Evolutionary conservation across 1,284 basidiomycete species (phyloP), one percentile per base, ranked within the genome.

Genomic region (Phylloboletellus chloephorus): DNA sequence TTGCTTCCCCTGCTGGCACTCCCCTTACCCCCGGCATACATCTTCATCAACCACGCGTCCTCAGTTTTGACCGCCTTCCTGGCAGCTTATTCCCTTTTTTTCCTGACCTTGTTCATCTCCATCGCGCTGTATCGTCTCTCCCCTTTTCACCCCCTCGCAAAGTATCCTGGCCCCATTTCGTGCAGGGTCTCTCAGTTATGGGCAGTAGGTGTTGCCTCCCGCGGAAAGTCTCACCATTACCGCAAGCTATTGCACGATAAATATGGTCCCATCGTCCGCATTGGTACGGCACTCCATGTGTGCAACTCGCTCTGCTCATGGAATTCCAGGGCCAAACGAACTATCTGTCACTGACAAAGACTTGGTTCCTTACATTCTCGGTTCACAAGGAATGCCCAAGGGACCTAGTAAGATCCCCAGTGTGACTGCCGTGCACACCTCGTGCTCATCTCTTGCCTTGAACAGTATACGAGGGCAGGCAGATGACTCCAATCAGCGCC

Each of bases 121-220:
- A 58, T 54, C 9, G 32, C 52, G 3, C 21, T 48, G 4, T 67
- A 67, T 41, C 60, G 64, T 5, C 47, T 66, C 28, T 67, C 64
- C 8, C 52, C 64, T 3, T 52, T 58, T 16, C 63, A 66, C 19
- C 63, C 63, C 4, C 58, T 65, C 21, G 58, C 64, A 15, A 44
- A 47, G 21, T 63, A 56, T 43, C 64, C 65, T 13, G 65, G 64
- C 2, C 64, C 65, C 5, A n/a, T 51, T 21, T 13, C 50, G 2
- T 50, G 47, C 42, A 64, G 53, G 31, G 32, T 57, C 37, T 56
- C 58, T 12, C 49, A 57, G 17, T 30, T 61, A 7, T 58, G 54
- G 52, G 13, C 43, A 5, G 45, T 60, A 10, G 11, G 28, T 0
- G 24, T 50, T 1, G 46, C 15, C 11, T 43, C 37, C 11, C 16